phyloP scores from a whole-genome alignment of 208 protist species.

The Leishmania gerbilli region DNA sequence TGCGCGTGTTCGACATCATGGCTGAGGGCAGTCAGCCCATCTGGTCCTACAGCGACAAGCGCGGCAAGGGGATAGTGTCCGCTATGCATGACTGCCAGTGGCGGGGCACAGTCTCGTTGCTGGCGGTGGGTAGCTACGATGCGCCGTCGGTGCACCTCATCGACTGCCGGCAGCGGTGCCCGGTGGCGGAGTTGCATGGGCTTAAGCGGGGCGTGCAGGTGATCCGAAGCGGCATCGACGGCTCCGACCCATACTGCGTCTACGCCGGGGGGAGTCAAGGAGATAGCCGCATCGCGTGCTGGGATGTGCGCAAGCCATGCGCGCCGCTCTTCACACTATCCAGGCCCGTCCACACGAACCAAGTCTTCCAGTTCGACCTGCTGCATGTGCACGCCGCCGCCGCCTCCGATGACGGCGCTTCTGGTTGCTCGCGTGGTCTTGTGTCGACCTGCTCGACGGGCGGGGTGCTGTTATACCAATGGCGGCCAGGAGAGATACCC shows the following conservation, averaged over 20 bases:
- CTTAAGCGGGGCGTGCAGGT: slow-evolving; percentile 23
- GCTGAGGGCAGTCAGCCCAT: slow-evolving; percentile 46
- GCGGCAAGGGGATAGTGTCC: slow-evolving; percentile 30
- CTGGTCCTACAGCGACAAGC: slow-evolving; percentile 38
- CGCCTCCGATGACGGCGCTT: neutral
- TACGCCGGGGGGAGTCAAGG: slow-evolving; percentile 31
- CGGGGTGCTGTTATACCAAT: slow-evolving; percentile 49
- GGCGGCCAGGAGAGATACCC: slow-evolving; percentile 10
- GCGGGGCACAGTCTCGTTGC: slow-evolving; percentile 23
- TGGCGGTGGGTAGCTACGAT: slow-evolving; percentile 56
- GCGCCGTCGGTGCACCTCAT: slow-evolving; percentile 60
- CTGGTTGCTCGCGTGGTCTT: slow-evolving; percentile 21
- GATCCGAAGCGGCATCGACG: slow-evolving; percentile 21
- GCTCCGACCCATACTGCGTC: slow-evolving; percentile 25
- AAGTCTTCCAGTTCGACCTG: slow-evolving; percentile 55
- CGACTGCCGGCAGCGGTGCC: slow-evolving; percentile 54
- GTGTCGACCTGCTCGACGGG: slow-evolving; percentile 48
- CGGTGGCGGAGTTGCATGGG: slow-evolving; percentile 51
- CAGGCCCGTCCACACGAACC: slow-evolving; percentile 42
- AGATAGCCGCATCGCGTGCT: slow-evolving; percentile 61
- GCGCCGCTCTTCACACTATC: slow-evolving; percentile 31
- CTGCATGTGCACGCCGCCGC: slow-evolving; percentile 1
- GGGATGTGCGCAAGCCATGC: slow-evolving; percentile 58
- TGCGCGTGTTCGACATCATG: slow-evolving; percentile 76
- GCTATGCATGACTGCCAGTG: slow-evolving; percentile 36